Evolutionary conservation across 495 filamentous ascomycete species (phyloP), one percentile per base, ranked within the genome.

Genomic region (Tuber calosporum): DNA sequence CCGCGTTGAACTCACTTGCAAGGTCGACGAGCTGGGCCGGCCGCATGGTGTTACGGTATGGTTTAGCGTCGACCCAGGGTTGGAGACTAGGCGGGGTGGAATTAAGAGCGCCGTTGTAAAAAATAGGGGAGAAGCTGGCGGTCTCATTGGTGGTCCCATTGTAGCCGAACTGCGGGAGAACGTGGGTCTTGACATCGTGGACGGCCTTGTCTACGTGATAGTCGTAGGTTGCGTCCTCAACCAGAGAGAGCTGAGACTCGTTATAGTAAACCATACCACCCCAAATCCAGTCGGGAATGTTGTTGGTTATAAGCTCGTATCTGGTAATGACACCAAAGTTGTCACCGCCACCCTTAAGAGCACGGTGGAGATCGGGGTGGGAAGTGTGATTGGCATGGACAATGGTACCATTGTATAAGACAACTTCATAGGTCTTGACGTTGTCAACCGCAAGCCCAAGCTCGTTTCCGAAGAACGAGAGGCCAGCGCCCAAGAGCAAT

Each of bases 321-420:
- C 83, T 76, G 6, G 88, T 89, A 30, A 89, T 86, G 72, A 91
- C 84, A n/a, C 88, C 88, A 72, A 89, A 87, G 81, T 89, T 90
- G 75, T 85, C 87, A 7, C 83, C 82, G 43, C 87, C 86, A 48
- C 87, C 88, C 72, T 87, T 87, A 4, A 90, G 81, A 2, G 86
- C 86, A 15, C 79, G 77, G 73, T 85, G 89, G 7, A 90, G 86
- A 68, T 85, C 83, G 1, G 73, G n/a, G 58, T 84, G 68, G n/a
- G 40, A 34, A 2, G 68, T 67, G 1, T 72, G 62, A n/a, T 77
- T 84, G 37, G 82, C 85, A 26, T 80, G 80, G n/a, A 83, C 73
- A 39, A 85, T 74, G 0, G 30, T 53, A 0, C 83, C 83, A 42
- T 81, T 71, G 39, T 83, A 80, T 0, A 86, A 82, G 1, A 87